These are phyloP conservation scores for Amphibolis antarctica DNA, from an alignment of 106 monocot species.

Conservation along the genomic window DNA sequence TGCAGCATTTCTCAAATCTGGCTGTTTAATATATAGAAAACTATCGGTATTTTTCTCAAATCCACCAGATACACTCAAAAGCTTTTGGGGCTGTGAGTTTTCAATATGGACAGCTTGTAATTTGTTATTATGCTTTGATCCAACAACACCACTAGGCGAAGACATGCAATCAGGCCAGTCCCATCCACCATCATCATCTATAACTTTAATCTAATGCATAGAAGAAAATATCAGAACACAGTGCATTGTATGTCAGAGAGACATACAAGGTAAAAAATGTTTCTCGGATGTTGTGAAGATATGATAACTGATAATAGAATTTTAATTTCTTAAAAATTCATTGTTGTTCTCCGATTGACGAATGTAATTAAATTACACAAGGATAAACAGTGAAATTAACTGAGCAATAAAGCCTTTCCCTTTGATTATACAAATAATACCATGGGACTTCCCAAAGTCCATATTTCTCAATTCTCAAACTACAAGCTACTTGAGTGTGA, in stretches of 20 bases:
- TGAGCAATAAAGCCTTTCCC: background rate
- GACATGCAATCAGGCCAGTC: constrained; percentile 32
- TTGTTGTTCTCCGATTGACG: background rate
- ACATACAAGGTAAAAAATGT: background rate
- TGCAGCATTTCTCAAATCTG: constrained; percentile 8
- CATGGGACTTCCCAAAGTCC: too few relatives aligned
- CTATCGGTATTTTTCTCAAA: constrained; percentile 18
- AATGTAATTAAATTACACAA: background rate
- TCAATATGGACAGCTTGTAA: constrained; percentile 10
- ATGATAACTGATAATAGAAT: background rate
- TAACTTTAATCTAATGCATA: constrained; percentile 40
- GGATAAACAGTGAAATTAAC: background rate
- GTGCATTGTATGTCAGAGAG: background rate
- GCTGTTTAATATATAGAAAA: constrained; percentile 1
- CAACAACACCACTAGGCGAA: constrained; percentile 9
- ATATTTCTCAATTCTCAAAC: too few relatives aligned
- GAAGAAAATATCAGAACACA: constrained; percentile 7
- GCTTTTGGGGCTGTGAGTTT: constrained; percentile 7
- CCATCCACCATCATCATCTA: constrained; percentile 40
- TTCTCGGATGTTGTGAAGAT: too few relatives aligned
- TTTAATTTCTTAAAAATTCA: background rate
- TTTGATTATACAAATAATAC: too few relatives aligned
- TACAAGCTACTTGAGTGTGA: too few relatives aligned
- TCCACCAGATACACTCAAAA: constrained; percentile 23
- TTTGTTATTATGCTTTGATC: constrained; percentile 15